These are phyloP conservation scores for Henckelia pumila DNA, from an alignment of 257 asterid genomes.

Conservation along the genomic window DNA sequence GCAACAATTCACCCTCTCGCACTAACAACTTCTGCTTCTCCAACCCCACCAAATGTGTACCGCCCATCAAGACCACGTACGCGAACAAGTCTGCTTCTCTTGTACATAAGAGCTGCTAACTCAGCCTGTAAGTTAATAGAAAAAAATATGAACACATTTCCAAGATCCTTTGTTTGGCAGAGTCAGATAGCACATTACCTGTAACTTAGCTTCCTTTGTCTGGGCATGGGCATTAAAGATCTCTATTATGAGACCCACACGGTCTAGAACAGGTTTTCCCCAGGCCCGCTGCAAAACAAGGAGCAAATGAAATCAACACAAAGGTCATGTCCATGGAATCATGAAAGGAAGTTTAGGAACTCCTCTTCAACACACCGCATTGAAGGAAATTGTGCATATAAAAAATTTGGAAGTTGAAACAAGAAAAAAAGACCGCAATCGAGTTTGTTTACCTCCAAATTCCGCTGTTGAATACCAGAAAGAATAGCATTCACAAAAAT, in stretches of 20 bases:
- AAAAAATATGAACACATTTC: not conserved
- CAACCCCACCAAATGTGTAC: conserved; percentile 68
- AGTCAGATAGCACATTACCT: conserved; percentile 44
- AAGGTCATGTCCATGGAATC: conserved; percentile 6
- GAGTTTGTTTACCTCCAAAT: conserved; percentile 70
- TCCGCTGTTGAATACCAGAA: conserved; percentile 80
- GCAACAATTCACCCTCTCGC: conserved; percentile 79
- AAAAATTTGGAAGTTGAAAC: conserved; percentile 7
- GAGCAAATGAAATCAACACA: conserved; percentile 20
- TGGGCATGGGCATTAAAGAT: conserved; percentile 98
- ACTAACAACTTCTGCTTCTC: conserved; percentile 95
- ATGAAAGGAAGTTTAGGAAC: not conserved
- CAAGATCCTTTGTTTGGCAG: conserved; percentile 5
- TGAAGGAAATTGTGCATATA: conserved; percentile 5
- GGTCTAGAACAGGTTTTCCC: conserved; percentile 92
- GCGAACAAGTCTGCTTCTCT: conserved; percentile 91
- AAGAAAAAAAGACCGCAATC: conserved; percentile 10
- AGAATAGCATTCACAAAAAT: conserved; percentile 86
- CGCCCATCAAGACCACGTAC: conserved; percentile 85
- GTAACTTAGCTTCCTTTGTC: conserved; percentile 95
- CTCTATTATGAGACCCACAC: conserved; percentile 87
- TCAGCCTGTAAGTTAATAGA: conserved; percentile 58
- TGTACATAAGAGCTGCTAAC: conserved; percentile 96
- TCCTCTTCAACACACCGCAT: not conserved
- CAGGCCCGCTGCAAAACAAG: conserved; percentile 53